Percentiles rank a stretch among this genome's conserved stretches.
Evolutionary conservation across 129 eudicot genomes (phyloP).

Genomic region (Ambrosia artemisiifolia): DNA sequence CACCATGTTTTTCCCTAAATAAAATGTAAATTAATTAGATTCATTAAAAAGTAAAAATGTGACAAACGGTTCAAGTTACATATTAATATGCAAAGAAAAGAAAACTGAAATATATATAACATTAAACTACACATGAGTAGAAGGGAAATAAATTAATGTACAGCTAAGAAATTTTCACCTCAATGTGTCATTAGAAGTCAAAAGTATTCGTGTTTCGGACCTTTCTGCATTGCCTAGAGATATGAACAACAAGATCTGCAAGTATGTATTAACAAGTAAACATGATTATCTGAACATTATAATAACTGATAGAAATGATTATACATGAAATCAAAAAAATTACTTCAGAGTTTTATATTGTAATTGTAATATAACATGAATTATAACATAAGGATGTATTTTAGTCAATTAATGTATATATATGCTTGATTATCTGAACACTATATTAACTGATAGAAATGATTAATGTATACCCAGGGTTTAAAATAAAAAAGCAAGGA

Average conservation of each 20-base stretch:
- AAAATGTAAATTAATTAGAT: too few species aligned
- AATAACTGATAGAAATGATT: constrained; percentile 13
- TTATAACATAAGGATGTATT: too few species aligned
- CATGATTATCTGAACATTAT: neutral
- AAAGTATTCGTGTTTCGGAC: constrained; percentile 39
- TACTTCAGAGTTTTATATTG: neutral
- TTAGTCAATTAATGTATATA: too few species aligned
- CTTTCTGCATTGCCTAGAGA: constrained; percentile 35
- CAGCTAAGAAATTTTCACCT: constrained; percentile 35
- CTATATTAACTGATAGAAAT: too few species aligned
- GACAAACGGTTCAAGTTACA: neutral
- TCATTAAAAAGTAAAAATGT: neutral
- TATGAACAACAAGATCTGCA: constrained; percentile 48
- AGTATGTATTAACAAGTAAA: constrained; percentile 3
- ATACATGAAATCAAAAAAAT: neutral
- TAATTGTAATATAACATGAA: neutral
- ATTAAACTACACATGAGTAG: neutral
- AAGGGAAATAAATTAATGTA: neutral
- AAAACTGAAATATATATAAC: too few species aligned
- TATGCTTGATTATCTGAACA: too few species aligned
- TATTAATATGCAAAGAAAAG: neutral
- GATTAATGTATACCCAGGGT: too few species aligned
- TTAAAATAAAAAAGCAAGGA: too few species aligned
- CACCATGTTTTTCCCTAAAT: constrained; percentile 55
- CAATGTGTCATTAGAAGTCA: constrained; percentile 39